Percentiles rank a stretch among this genome's conserved stretches.
Evolutionary conservation across 768 basidiomycete species (phyloP).

Genomic region (Infundibulicybe gibba): DNA sequence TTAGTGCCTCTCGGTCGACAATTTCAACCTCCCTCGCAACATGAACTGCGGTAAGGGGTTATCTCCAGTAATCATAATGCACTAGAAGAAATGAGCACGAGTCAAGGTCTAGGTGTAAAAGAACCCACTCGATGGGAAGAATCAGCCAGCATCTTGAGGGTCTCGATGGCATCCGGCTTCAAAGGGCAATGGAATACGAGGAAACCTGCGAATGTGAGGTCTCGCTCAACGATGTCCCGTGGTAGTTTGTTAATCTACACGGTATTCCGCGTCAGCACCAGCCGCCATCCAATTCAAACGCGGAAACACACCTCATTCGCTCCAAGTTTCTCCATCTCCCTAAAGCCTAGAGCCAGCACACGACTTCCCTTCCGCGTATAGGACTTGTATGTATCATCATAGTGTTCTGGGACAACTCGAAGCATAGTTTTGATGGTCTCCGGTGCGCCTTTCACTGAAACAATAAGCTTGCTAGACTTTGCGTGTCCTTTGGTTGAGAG

Average conservation of each 20-base stretch:
- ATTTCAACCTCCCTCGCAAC: conserved; percentile 97
- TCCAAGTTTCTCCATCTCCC: conserved; percentile 60
- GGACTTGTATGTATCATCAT: conserved; percentile 94
- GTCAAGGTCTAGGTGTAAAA: neutral
- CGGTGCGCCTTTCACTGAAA: conserved; percentile 93
- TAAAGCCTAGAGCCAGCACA: conserved; percentile 88
- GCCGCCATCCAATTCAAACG: too few species aligned
- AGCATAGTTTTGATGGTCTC: conserved; percentile 95
- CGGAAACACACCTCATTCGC: too few species aligned
- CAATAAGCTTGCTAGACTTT: conserved; percentile 43
- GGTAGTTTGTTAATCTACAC: conserved; percentile 83
- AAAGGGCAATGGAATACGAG: conserved; percentile 98
- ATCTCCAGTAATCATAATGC: conserved; percentile 99
- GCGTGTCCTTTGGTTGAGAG: conserved; percentile 35
- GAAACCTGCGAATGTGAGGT: conserved; percentile 88
- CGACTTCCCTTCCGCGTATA: conserved; percentile 92
- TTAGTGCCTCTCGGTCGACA: conserved; percentile 91
- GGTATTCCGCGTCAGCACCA: too few species aligned
- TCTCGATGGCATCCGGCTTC: conserved; percentile 87
- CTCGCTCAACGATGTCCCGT: conserved; percentile 76
- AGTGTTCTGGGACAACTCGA: conserved; percentile 61
- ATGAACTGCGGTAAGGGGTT: conserved; percentile 94
- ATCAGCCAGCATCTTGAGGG: conserved; percentile 91
- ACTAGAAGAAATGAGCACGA: conserved; percentile 42
- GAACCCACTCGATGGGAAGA: conserved; percentile 89